These are phyloP conservation scores for Ustilaginoidea virens DNA, from an alignment of 2,329 filamentous ascomycete species.

Conservation along the genomic window DNA sequence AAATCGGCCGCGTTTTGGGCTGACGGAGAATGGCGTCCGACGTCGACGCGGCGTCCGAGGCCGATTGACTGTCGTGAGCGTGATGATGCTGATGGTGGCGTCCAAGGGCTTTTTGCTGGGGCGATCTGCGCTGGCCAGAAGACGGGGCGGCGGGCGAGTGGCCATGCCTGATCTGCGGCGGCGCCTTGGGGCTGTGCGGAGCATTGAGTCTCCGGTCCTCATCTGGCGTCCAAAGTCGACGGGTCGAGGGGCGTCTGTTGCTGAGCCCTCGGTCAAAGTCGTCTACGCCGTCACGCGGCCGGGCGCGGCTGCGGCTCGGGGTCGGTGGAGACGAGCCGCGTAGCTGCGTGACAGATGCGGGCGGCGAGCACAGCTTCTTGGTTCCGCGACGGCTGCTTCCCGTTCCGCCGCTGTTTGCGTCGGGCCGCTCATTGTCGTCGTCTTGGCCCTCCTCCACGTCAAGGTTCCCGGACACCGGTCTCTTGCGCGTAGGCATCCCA, in stretches of 20 bases:
- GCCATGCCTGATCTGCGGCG: constrained; percentile 3
- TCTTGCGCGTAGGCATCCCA: constrained; percentile 5
- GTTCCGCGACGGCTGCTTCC: constrained; percentile 8
- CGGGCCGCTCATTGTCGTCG: constrained; percentile 4
- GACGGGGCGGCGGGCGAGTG: not conserved
- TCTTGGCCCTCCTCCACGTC: constrained; percentile 2
- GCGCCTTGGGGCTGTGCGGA: constrained; percentile 3
- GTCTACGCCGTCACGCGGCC: constrained; percentile 4
- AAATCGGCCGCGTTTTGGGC: constrained; percentile 52
- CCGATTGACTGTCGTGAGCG: not conserved
- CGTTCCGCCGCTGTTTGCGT: constrained; percentile 1
- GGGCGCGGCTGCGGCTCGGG: constrained; percentile 7
- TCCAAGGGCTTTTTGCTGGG: constrained; percentile 2
- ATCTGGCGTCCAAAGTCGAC: constrained; percentile 15
- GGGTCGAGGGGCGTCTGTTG: constrained; percentile 8
- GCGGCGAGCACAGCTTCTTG: constrained; percentile 15
- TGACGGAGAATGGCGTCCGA: constrained; percentile 18
- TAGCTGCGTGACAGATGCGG: constrained; percentile 9
- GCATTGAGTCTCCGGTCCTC: constrained; percentile 6
- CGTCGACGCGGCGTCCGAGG: constrained; percentile 3
- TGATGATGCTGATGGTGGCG: constrained; percentile 1
- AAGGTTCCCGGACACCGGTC: constrained; percentile 3
- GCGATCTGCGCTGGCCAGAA: constrained; percentile 1
- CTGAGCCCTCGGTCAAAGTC: constrained; percentile 12
- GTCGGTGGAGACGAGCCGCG: constrained; percentile 9